phyloP scores from a whole-genome alignment of 176 grass and related monocot species.

The Triticum aestivum region IWGSC_CS_RefSeq_v2.1 NC_057802.1:442487102-442487601 shows the following conservation, averaged over 20 bases:
- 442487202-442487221: not conserved
- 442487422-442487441: not conserved
- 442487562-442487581: not conserved
- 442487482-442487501: slow-evolving; percentile 8
- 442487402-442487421: slow-evolving; percentile 14
- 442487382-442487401: not conserved
- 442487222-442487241: not conserved
- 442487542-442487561: not conserved
- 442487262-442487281: not conserved
- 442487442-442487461: slow-evolving; percentile 29
- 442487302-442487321: not conserved
- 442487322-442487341: not conserved
- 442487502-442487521: slow-evolving; percentile 4
- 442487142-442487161: slow-evolving; percentile 95
- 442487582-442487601: not conserved
- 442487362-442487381: slow-evolving; percentile 39
- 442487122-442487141: slow-evolving; percentile 84
- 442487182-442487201: slow-evolving; percentile 56
- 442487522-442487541: not conserved
- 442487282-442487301: not conserved
- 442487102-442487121: slow-evolving; percentile 63
- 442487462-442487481: slow-evolving; percentile 34
- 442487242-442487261: not conserved
- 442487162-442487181: slow-evolving; percentile 77
- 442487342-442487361: slow-evolving; percentile 17